These are phyloP conservation scores for Podila horticola DNA, from an alignment of 192 early-diverging fungal species.

Conservation along the genomic window DNA sequence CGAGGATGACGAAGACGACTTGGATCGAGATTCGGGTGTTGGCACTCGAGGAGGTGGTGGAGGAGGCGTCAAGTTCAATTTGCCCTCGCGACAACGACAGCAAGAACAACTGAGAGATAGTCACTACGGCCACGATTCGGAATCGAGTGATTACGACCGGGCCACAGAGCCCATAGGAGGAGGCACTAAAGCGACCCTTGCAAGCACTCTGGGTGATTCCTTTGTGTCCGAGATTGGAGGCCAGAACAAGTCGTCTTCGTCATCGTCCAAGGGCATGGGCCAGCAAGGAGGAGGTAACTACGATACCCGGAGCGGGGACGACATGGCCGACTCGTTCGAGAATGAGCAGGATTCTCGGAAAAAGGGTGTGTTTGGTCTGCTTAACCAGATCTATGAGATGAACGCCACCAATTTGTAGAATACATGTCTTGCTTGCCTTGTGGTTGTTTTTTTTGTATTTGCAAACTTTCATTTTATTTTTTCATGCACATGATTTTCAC, in stretches of 20 bases:
- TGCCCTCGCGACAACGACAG: not conserved
- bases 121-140: constrained; percentile 1
- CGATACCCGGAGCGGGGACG: constrained; percentile 12
- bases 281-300: not conserved
- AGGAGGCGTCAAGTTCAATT: constrained; percentile 25
- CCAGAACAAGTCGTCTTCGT: constrained; percentile 2
- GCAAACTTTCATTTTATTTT: too few relatives aligned
- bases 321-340: constrained; percentile 46
- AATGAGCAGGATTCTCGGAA: constrained; percentile 39
- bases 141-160: constrained; percentile 14
- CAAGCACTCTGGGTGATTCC: constrained; percentile 39
- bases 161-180: not conserved
- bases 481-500: too few relatives aligned
- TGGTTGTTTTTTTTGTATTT: too few relatives aligned
- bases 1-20: constrained; percentile 38
- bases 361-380: constrained; percentile 59
- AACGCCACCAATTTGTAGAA: constrained; percentile 55
- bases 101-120: not conserved
- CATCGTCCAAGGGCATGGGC: constrained; percentile 2
- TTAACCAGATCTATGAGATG: constrained; percentile 68
- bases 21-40: constrained; percentile 6
- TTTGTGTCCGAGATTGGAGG: constrained; percentile 46
- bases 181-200: not conserved
- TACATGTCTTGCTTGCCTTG: not conserved
- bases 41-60: not conserved